phyloP scores from a whole-genome alignment of 2,329 filamentous ascomycete species.

The Reticulascus tulasneorum region DNA sequence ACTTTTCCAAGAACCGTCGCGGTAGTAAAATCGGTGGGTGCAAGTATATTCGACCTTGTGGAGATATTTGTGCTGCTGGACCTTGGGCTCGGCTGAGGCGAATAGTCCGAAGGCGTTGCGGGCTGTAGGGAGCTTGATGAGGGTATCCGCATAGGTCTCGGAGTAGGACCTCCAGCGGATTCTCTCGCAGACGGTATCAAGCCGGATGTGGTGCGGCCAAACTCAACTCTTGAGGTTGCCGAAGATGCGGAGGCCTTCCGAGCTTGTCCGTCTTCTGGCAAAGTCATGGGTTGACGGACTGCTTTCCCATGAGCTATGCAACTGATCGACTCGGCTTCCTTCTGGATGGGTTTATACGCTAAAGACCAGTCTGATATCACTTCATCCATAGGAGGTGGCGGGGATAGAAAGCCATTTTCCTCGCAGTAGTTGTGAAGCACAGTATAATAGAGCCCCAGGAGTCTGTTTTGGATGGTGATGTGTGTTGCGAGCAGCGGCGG shows the following conservation, averaged over 20 bases:
- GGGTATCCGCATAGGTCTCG: constrained; percentile 32
- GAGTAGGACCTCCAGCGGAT: constrained; percentile 15
- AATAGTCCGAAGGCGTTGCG: constrained; percentile 9
- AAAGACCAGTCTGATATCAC: constrained; percentile 64
- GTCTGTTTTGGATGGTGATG: constrained; percentile 71
- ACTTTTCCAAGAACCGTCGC: constrained; percentile 36
- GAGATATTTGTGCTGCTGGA: constrained; percentile 20
- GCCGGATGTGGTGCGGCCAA: constrained; percentile 36
- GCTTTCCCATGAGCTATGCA: constrained; percentile 66
- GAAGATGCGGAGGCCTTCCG: constrained; percentile 21
- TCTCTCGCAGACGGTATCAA: no score
- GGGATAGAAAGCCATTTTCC: constrained; percentile 64
- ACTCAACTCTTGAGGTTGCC: constrained; percentile 26
- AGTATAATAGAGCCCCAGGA: constrained; percentile 77
- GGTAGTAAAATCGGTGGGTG: constrained; percentile 41
- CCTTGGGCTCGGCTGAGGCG: constrained; percentile 24
- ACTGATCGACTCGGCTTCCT: constrained; percentile 62
- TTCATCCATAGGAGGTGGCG: constrained; percentile 67
- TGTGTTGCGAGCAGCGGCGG: constrained; percentile 67
- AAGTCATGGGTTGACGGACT: constrained; percentile 44
- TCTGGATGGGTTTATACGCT: constrained; percentile 59
- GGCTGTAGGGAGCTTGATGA: constrained; percentile 26
- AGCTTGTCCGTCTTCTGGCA: constrained; percentile 26
- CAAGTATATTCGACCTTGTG: constrained; percentile 25
- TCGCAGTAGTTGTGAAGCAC: constrained; percentile 69